Base-by-base conservation (phyloP, 164 flowering plant genomes). In the Sedum album region DNA sequence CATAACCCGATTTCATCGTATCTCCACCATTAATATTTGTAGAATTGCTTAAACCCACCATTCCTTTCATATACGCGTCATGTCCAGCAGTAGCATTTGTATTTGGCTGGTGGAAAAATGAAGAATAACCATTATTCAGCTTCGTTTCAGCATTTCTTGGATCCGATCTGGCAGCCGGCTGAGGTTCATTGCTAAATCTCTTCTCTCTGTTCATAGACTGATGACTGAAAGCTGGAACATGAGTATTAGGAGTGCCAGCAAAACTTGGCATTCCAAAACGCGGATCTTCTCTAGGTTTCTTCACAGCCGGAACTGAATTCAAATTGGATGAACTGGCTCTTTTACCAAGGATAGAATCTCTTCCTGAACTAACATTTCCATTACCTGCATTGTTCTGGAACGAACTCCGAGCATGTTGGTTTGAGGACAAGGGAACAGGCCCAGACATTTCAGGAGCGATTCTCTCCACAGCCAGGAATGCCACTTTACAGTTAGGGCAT, bases 391-490 rank as follows among this genome's bases (percentile, higher is more conserved):
- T 67, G 77, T 31, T n/a, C n/a, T n/a, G n/a, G n/a, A n/a, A n/a
- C n/a, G n/a, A n/a, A n/a, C n/a, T n/a, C n/a, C n/a, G n/a, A n/a
- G 76, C 76, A 18, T 61, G 66, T 57, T 77, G 79, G 63, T 38
- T 46, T 46, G 82, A 68, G 60, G 75, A 42, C 64, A 42, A 61
- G 39, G 73, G 71, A 1, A 74, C 20, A 26, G 78, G 55, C 66
- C n/a, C n/a, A n/a, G n/a, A n/a, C n/a, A n/a, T n/a, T n/a, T n/a
- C n/a, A n/a, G n/a, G n/a, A n/a, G n/a, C n/a, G n/a, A n/a, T n/a
- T n/a, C n/a, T n/a, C n/a, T n/a, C n/a, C n/a, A n/a, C n/a, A n/a
- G n/a, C n/a, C n/a, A n/a, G n/a, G n/a, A n/a, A n/a, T n/a, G n/a
- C n/a, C n/a, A n/a, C n/a, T n/a, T n/a, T n/a, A n/a, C n/a, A n/a